Percentiles rank a stretch among this genome's conserved stretches.
phyloP scores from a whole-genome alignment of 306 rosid genomes.

The Sicyos baderoa region DNA sequence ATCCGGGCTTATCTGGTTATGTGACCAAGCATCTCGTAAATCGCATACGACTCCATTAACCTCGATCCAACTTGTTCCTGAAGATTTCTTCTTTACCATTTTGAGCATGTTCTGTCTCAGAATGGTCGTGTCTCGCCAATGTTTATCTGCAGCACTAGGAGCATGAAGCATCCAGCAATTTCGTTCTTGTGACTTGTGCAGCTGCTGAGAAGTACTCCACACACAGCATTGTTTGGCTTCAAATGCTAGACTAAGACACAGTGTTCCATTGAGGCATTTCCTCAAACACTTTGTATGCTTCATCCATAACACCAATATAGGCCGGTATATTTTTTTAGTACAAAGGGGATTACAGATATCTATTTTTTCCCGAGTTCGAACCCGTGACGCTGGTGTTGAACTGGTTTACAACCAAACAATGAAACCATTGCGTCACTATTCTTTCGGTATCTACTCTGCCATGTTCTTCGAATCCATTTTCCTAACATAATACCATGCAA shows the following conservation, averaged over 20 bases:
- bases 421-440: no score
- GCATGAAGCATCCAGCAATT: constrained; percentile 60
- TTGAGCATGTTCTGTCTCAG: constrained; percentile 50
- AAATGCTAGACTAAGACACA: constrained; percentile 62
- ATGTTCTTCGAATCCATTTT: background rate
- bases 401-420: no score
- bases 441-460: no score
- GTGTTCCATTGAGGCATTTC: constrained; percentile 44
- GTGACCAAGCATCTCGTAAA: constrained; percentile 36
- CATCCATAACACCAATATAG: constrained; percentile 45
- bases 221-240: constrained; percentile 51
- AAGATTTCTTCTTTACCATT: constrained; percentile 55
- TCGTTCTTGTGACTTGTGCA: constrained; percentile 61
- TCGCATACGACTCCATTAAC: constrained; percentile 43
- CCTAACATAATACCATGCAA: constrained; percentile 44
- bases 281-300: constrained; percentile 43
- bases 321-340: no score
- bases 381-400: no score
- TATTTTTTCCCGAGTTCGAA: no score
- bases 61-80: constrained; percentile 64
- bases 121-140: constrained; percentile 54
- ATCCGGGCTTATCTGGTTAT: constrained; percentile 36
- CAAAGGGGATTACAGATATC: no score
- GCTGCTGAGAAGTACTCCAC: constrained; percentile 75
- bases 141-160: constrained; percentile 47